Percentiles rank a stretch among this genome's conserved stretches.
Conservation (phyloP, 2,329 filamentous ascomycete species). For the Stachybotrys echinatus region DNA sequence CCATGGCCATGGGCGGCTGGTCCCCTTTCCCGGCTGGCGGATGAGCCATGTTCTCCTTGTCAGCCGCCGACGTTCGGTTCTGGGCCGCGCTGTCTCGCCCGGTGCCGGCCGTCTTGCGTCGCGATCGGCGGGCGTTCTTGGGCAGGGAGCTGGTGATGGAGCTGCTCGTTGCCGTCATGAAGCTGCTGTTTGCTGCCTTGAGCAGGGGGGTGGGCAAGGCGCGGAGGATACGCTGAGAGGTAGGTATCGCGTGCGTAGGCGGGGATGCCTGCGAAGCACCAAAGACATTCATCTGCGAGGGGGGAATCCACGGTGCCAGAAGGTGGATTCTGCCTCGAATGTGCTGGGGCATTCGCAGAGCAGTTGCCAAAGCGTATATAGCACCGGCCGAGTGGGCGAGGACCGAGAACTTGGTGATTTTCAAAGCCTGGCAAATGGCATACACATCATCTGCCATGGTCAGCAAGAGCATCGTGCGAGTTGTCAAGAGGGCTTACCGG, state of each 20-base stretch:
- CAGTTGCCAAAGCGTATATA: conserved; percentile 95
- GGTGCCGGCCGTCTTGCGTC: conserved; percentile 48
- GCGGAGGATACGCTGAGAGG: conserved; percentile 84
- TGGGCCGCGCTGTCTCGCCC: conserved; percentile 28
- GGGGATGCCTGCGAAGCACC: conserved; percentile 68
- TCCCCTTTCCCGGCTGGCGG: conserved; percentile 14
- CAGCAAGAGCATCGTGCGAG: conserved; percentile 17
- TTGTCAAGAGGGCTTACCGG: conserved; percentile 54
- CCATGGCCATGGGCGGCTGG: conserved; percentile 9
- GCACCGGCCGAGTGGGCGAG: conserved; percentile 94
- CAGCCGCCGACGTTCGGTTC: conserved; percentile 31
- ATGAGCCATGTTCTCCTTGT: conserved; percentile 44
- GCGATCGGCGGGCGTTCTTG: conserved; percentile 55
- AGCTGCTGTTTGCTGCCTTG: conserved; percentile 91
- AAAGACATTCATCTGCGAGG: conserved; percentile 82
- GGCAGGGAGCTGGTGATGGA: conserved; percentile 76
- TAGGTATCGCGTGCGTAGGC: conserved; percentile 81
- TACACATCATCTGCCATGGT: conserved; percentile 66
- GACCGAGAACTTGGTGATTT: conserved; percentile 93
- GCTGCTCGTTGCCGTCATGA: conserved; percentile 87
- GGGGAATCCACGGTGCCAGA: conserved; percentile 93
- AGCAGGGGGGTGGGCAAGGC: conserved; percentile 86
- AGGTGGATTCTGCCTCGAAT: conserved; percentile 92
- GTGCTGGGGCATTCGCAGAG: conserved; percentile 90
- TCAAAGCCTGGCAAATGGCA: conserved; percentile 84